These are phyloP conservation scores for Uronychia setigera DNA, from an alignment of 73 alveolate species.

Conservation along the genomic window DNA sequence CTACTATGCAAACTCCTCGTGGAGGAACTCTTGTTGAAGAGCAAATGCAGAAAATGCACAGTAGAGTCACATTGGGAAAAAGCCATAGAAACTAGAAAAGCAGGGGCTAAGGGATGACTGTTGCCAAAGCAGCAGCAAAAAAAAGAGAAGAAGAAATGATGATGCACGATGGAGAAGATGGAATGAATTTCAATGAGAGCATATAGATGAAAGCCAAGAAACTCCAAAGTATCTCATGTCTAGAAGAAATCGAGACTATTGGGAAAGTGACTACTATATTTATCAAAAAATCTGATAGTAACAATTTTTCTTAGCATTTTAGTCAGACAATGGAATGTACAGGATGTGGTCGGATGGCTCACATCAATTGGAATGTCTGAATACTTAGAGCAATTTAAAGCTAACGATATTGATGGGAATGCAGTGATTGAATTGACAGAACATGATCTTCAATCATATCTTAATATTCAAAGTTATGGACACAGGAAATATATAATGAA, in stretches of 20 bases:
- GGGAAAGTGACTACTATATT: neutral
- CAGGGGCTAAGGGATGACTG: neutral
- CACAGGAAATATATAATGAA: constrained; percentile 25
- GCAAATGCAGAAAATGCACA: neutral
- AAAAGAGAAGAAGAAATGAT: neutral
- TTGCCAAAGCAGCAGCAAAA: neutral
- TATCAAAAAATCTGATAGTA: neutral
- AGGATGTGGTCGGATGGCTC: constrained; percentile 37
- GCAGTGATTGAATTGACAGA: constrained; percentile 17
- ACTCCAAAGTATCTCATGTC: neutral
- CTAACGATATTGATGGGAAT: constrained; percentile 23
- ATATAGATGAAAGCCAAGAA: neutral
- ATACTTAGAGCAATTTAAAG: constrained; percentile 3
- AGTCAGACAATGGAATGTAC: constrained; percentile 14
- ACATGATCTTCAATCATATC: constrained; percentile 23
- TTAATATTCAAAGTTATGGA: constrained; percentile 13
- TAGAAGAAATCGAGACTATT: neutral
- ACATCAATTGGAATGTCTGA: neutral
- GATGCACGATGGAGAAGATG: neutral
- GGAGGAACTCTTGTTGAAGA: neutral
- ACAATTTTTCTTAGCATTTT: too few relatives aligned
- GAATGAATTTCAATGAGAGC: neutral
- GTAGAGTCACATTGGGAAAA: neutral
- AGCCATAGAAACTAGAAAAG: neutral
- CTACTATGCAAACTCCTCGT: neutral